Percentiles rank a stretch among this genome's conserved stretches.
Evolutionary conservation across 106 monocot species (phyloP).

Genomic region (Apostasia shenzhenica): DNA sequence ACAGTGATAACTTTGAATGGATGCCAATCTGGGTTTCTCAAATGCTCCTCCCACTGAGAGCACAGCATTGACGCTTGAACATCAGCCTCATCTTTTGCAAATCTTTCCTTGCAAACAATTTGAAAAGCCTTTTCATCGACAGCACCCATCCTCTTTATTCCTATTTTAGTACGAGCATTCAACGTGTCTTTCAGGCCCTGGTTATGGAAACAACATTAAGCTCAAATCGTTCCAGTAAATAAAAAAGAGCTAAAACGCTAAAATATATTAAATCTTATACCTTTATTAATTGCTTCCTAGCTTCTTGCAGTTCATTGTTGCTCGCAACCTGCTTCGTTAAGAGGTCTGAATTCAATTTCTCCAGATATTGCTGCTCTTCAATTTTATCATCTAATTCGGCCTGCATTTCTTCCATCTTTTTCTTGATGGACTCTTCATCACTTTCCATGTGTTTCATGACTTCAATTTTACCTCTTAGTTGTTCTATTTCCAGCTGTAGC

Average conservation of each 20-base stretch:
- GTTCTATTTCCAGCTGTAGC: conserved; percentile 74
- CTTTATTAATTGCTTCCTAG: not conserved
- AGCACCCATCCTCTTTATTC: conserved; percentile 65
- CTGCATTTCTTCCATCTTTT: conserved; percentile 37
- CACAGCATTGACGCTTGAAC: conserved; percentile 21
- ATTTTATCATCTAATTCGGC: conserved; percentile 30
- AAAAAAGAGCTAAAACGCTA: not conserved
- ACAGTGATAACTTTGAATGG: conserved; percentile 36
- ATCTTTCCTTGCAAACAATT: conserved; percentile 30
- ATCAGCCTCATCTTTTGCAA: conserved; percentile 25
- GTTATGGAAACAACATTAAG: not conserved
- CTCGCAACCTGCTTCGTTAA: not conserved
- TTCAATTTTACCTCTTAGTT: conserved; percentile 57
- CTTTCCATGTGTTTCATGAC: conserved; percentile 65
- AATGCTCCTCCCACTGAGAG: conserved; percentile 46
- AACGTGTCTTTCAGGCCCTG: conserved; percentile 41
- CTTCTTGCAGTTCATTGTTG: not conserved
- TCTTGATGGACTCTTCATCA: conserved; percentile 32
- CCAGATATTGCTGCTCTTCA: conserved; percentile 5
- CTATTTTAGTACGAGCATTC: conserved; percentile 21
- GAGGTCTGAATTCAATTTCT: not conserved
- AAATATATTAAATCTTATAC: not conserved
- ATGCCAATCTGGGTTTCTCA: conserved; percentile 55
- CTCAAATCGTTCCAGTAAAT: not conserved
- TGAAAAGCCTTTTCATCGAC: conserved; percentile 45